A percentile compares a stretch with the other conserved stretches of the same genome.
Conservation (phyloP, 139 green algal species). For the Parachlorella kessleri region DNA sequence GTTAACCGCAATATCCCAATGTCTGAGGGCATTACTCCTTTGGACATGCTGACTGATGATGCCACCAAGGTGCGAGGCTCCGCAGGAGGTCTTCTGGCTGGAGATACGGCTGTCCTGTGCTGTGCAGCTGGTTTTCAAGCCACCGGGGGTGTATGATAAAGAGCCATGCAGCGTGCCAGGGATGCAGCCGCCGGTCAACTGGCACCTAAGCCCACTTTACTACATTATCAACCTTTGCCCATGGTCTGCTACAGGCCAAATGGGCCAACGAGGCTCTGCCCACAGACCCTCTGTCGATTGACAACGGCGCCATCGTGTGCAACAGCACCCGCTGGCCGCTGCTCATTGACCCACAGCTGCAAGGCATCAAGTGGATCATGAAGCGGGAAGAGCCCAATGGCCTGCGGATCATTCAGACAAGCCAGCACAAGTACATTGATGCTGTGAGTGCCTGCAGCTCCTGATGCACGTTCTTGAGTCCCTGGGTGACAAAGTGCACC, state of each 20-base stretch:
- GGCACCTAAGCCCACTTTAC: no score
- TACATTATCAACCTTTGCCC: no score
- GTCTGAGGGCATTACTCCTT: constrained; percentile 47
- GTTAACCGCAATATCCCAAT: constrained; percentile 72
- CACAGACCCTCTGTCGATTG: constrained; percentile 77
- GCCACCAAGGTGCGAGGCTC: constrained; percentile 45
- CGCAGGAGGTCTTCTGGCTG: no score
- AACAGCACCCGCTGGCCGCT: constrained; percentile 75
- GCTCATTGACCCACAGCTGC: constrained; percentile 92
- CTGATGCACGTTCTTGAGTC: no score
- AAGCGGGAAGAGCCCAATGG: constrained; percentile 72
- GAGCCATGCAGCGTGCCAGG: no score
- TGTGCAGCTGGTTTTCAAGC: no score
- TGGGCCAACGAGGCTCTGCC: constrained; percentile 89
- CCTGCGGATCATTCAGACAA: constrained; percentile 89
- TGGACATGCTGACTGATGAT: constrained; percentile 66
- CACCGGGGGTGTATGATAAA: no score
- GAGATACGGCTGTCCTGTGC: no score
- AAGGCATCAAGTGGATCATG: constrained; percentile 90
- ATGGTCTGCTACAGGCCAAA: constrained; percentile 53
- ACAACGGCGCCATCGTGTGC: constrained; percentile 92
- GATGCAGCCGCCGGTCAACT: no score
- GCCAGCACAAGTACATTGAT: constrained; percentile 82
- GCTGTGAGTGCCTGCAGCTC: constrained; percentile 57
- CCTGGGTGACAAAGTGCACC: no score